These are phyloP conservation scores for Xylariaceae sp. DNA, from an alignment of 2,329 filamentous ascomycete genomes.

Conservation along the genomic window DNA sequence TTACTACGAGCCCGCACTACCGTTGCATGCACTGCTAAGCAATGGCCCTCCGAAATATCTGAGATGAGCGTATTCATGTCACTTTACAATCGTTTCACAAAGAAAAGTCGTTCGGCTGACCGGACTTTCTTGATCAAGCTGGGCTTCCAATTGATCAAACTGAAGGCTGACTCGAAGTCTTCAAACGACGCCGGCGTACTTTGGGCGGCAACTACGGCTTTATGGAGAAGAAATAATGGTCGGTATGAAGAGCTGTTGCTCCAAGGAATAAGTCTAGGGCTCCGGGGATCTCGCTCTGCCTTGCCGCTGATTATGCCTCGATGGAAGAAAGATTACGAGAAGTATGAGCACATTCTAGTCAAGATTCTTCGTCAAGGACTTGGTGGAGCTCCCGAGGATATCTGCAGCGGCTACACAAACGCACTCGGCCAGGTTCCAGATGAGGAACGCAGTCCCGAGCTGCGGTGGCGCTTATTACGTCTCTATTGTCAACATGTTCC, in stretches of 20 bases:
- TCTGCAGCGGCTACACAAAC: constrained; percentile 2
- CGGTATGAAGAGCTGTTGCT: constrained; percentile 8
- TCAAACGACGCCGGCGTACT: constrained; percentile 2
- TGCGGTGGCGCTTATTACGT: constrained; percentile 14
- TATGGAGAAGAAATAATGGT: constrained; percentile 9
- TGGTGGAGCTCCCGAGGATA: constrained; percentile 4
- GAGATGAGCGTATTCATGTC: constrained; percentile 12
- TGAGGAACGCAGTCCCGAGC: constrained; percentile 1
- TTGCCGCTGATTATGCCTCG: constrained; percentile 2
- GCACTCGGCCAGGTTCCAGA: background rate
- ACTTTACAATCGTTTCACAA: constrained; percentile 6
- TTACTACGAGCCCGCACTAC: constrained; percentile 9
- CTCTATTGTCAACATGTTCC: constrained; percentile 15
- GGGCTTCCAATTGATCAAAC: constrained; percentile 9
- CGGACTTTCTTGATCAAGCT: constrained; percentile 7
- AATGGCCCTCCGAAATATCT: constrained; percentile 7
- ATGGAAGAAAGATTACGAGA: constrained; percentile 11
- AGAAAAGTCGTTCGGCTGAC: constrained; percentile 5
- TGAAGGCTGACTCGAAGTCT: background rate
- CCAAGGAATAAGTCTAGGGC: constrained; percentile 4
- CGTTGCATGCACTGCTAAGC: constrained; percentile 1
- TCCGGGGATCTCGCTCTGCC: background rate
- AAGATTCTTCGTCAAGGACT: constrained; percentile 7
- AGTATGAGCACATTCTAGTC: constrained; percentile 8
- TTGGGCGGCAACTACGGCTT: background rate